Evolutionary conservation across 108 stramenopile genomes (phyloP).

Genomic region (Discostella pseudostelligera): DNA sequence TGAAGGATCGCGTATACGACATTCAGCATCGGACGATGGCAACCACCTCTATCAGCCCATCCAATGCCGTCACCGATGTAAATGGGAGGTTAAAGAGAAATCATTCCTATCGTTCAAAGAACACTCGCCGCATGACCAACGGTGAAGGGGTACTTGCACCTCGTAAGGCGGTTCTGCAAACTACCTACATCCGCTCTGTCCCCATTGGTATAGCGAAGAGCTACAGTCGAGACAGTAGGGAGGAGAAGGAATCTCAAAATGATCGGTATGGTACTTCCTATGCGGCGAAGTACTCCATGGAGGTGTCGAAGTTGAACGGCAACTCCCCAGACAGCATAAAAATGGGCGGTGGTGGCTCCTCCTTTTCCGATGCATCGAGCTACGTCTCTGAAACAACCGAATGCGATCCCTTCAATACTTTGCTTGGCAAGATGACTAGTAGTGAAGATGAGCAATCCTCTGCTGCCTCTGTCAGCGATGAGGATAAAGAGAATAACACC

Average conservation of each 20-base stretch:
- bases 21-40: constrained; percentile 31
- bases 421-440: constrained; percentile 34
- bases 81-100: constrained; percentile 37
- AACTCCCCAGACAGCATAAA: constrained; percentile 3
- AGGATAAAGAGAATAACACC: constrained; percentile 15
- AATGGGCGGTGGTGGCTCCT: background rate
- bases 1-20: constrained; percentile 36
- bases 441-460: constrained; percentile 19
- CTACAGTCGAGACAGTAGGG: constrained; percentile 29
- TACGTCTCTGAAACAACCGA: constrained; percentile 39
- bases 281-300: constrained; percentile 19
- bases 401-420: constrained; percentile 34
- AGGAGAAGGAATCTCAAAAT: constrained; percentile 3
- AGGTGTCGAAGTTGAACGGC: background rate
- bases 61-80: constrained; percentile 25
- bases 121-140: constrained; percentile 31
- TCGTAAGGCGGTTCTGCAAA: constrained; percentile 30
- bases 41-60: background rate
- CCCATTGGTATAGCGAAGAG: constrained; percentile 42
- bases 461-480: constrained; percentile 15
- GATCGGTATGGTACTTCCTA: background rate
- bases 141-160: constrained; percentile 34
- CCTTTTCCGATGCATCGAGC: constrained; percentile 21
- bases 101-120: constrained; percentile 38
- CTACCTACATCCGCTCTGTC: constrained; percentile 36